Base-by-base conservation (phyloP, 768 basidiomycete species). In the Kwoniella botswanensis region DNA sequence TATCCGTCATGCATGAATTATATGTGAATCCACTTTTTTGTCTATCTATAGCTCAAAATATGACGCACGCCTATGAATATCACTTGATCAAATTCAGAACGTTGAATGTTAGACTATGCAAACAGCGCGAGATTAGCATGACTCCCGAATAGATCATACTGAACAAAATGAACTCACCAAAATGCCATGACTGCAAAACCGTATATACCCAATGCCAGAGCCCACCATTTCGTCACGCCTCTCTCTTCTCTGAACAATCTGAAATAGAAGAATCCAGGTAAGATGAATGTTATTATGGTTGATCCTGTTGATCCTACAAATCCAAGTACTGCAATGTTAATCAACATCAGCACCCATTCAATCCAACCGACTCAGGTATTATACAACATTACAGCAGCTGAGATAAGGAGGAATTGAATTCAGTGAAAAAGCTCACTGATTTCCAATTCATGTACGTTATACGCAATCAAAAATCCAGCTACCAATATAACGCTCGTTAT, bases 241-340 rank as follows among this genome's bases (percentile, higher is more conserved):
- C 86, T 85, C 77, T 93, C 90, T 62, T 88, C 84, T 70, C 89
- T 89, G 71, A 91, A 90, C 73, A 96, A 86, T 89, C 92, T 91
- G 91, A 93, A 98, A 85, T 92, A 97, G 80, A 97, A 92, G 61
- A 94, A 84, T 1, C 93, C 94, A 0, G 94, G 95, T 44, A 97
- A 87, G 78, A 98, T 97, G 85, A 98, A 98, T 1, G 93, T 94
- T 69, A 98, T 93, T 21, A 94, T 96, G 26, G 95, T 97, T 15
- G 93, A 96, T 13, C 97, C 97, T 0, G 94, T 98, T 24, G 94
- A 91, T 1, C 97, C 97, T 46, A 99, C 96, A 80, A 99, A 97
- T 4, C 94, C 93, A 43, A 98, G 87, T 15, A 98, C 96, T 93
- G 78, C 50, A 21, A 26, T 41, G 0, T 0, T 7, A 35, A 35